These are phyloP conservation scores for Talaromyces sp. DNA, from an alignment of 2,329 filamentous ascomycete species.

Conservation along the genomic window DNA sequence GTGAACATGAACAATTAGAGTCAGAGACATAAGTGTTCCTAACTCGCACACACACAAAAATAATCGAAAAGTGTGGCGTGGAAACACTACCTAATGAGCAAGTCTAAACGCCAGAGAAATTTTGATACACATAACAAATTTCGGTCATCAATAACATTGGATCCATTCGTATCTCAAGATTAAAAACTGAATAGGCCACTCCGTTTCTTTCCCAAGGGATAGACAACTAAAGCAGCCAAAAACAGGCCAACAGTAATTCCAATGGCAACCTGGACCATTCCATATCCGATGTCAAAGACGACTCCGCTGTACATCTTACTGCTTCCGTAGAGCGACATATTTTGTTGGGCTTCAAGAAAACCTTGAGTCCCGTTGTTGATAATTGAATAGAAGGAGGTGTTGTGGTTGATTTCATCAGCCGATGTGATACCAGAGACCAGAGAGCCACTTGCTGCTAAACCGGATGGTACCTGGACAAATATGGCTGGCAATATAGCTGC, in stretches of 20 bases:
- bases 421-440: conserved; percentile 57
- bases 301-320: conserved; percentile 24
- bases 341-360: conserved; percentile 29
- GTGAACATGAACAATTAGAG: background rate
- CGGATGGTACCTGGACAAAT: conserved; percentile 66
- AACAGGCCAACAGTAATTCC: conserved; percentile 51
- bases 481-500: conserved; percentile 86
- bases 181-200: conserved; percentile 49
- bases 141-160: background rate
- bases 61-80: background rate
- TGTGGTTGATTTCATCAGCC: conserved; percentile 53
- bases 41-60: background rate
- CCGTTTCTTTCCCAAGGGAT: conserved; percentile 48
- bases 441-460: conserved; percentile 57
- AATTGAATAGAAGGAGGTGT: conserved; percentile 35
- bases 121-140: conserved; percentile 1
- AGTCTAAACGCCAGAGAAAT: background rate
- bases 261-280: conserved; percentile 49
- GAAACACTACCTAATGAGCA: background rate
- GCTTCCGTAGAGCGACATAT: conserved; percentile 22
- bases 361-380: conserved; percentile 42
- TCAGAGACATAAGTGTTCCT: background rate
- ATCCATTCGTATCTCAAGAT: conserved; percentile 19
- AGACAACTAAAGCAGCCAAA: conserved; percentile 47
- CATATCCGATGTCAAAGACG: conserved; percentile 47